Percentiles rank a stretch among this genome's conserved stretches.
Evolutionary conservation across 2,329 filamentous ascomycete genomes (phyloP).

Genomic region (Ilyonectria robusta): DNA sequence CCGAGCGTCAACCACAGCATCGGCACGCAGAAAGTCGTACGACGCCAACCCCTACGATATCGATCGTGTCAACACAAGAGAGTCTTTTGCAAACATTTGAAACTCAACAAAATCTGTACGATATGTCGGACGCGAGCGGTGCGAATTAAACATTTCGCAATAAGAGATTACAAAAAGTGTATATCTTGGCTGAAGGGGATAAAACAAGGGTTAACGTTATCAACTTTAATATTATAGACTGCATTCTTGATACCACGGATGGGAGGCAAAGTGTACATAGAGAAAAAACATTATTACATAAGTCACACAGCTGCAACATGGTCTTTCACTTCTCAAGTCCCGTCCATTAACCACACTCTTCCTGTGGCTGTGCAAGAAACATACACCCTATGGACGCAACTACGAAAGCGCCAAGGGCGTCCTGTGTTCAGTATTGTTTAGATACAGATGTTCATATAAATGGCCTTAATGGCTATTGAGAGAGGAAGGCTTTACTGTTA

Average conservation of each 20-base stretch:
- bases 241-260: not conserved
- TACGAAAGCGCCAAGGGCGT: no score
- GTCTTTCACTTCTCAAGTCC: no score
- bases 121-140: not conserved
- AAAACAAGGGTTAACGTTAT: not conserved
- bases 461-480: no score
- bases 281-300: not conserved
- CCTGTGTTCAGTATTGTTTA: no score
- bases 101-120: not conserved
- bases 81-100: not conserved
- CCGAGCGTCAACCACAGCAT: not conserved
- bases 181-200: not conserved
- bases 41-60: conserved; percentile 11
- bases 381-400: no score
- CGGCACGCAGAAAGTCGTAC: not conserved
- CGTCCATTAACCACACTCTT: no score
- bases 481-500: no score
- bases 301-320: not conserved
- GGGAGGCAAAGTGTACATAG: not conserved
- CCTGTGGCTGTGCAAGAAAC: no score
- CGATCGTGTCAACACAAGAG: conserved; percentile 5
- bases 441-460: no score
- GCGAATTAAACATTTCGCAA: not conserved
- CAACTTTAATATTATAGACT: not conserved
- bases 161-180: no score